These are phyloP conservation scores for Acer negundo DNA, from an alignment of 345 rosid species.

Conservation along the genomic window DNA sequence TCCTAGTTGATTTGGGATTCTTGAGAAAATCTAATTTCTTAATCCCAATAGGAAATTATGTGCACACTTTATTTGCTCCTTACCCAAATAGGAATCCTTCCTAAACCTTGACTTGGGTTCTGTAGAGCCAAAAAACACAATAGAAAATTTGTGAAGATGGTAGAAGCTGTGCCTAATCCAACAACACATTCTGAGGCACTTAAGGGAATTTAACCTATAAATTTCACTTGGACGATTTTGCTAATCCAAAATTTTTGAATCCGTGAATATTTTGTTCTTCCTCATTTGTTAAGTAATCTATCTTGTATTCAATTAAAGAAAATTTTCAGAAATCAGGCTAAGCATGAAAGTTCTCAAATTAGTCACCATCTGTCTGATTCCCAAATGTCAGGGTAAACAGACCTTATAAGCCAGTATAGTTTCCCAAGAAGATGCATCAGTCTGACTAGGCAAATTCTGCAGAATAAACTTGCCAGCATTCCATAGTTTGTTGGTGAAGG, in stretches of 20 bases:
- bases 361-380: not conserved
- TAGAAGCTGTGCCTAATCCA: not conserved
- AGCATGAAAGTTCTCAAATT: not conserved
- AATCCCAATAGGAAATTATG: no score
- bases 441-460: constrained; percentile 78
- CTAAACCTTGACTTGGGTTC: no score
- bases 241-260: not conserved
- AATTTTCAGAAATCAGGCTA: not conserved
- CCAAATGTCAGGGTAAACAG: constrained; percentile 19
- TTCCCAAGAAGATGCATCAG: constrained; percentile 76
- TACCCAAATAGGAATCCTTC: no score
- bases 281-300: not conserved
- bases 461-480: constrained; percentile 97
- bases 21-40: no score
- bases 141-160: not conserved
- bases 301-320: not conserved
- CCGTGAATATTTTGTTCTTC: not conserved
- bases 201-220: not conserved
- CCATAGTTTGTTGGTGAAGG: constrained; percentile 96
- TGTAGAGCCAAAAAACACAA: no score
- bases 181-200: not conserved
- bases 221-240: not conserved
- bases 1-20: no score
- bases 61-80: no score
- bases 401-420: constrained; percentile 64